Conservation (phyloP, 2,329 filamentous ascomycete genomes). For the Monilinia fructigena region DNA sequence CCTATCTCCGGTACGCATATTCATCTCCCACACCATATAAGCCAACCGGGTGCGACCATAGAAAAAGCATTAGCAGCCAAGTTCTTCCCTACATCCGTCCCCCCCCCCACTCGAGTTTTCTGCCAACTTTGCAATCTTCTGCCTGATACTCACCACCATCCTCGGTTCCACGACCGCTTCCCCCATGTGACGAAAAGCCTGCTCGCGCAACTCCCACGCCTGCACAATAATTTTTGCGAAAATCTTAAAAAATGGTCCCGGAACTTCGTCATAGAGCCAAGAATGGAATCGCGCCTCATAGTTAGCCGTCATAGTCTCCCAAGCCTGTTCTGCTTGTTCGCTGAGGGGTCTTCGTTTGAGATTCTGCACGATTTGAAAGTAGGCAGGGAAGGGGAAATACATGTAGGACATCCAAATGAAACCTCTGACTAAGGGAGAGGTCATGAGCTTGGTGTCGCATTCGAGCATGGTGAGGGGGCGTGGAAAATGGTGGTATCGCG, state of each 20-base stretch:
- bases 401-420: slow-evolving; percentile 39
- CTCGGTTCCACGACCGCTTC: slow-evolving; percentile 28
- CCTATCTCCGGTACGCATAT: slow-evolving; percentile 17
- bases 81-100: background rate
- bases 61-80: slow-evolving; percentile 22
- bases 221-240: slow-evolving; percentile 33
- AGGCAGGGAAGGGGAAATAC: slow-evolving; percentile 41
- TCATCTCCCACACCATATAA: slow-evolving; percentile 26
- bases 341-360: slow-evolving; percentile 35
- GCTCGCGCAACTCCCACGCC: slow-evolving; percentile 35
- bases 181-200: slow-evolving; percentile 26
- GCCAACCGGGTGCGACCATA: slow-evolving; percentile 26
- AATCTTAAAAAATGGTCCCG: slow-evolving; percentile 29
- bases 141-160: slow-evolving; percentile 33
- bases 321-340: slow-evolving; percentile 35
- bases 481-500: slow-evolving; percentile 40
- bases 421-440: slow-evolving; percentile 35
- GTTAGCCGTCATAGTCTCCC: slow-evolving; percentile 36
- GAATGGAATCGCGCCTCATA: slow-evolving; percentile 32
- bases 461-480: slow-evolving; percentile 35
- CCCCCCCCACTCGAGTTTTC: background rate
- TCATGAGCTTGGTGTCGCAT: slow-evolving; percentile 41
- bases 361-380: slow-evolving; percentile 40
- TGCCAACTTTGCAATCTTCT: slow-evolving; percentile 25
- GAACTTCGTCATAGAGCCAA: slow-evolving; percentile 5